Base-by-base conservation (phyloP, 441 rosid species). In the Syzygium malaccense region DNA sequence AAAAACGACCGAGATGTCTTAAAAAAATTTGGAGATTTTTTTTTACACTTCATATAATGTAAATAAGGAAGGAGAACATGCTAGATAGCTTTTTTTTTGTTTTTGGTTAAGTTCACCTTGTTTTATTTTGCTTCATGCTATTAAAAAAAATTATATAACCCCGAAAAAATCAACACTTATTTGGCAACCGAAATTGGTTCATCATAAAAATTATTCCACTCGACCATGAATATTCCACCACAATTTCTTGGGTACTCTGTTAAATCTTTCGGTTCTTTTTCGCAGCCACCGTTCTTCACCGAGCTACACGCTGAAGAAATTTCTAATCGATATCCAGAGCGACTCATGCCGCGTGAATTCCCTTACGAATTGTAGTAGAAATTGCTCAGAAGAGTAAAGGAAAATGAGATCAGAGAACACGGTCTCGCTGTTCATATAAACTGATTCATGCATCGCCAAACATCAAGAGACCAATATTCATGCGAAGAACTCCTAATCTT, bases 271-370 rank as follows among this genome's bases (percentile, higher is more conserved):
- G 15, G 28, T 33, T 19, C 80, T 71, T 10, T 68, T 20, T 71
- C 28, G 0, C 28, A 0, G 8, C 28, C 28, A 1, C 11, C 48
- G 8, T 33, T 33, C 80, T 32, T 71, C 83, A 25, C 2, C 9
- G 51, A 37, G 28, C 23, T 12, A 11, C 51, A 20, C 51, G 83
- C 26, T 20, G n/a, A 71, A 71, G 51, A 71, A 37, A 37, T 71
- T 37, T 71, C 71, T 0, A 14, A 62, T n/a, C 17, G 13, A 71
- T 37, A 12, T 71, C 51, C 68, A n/a, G 68, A n/a, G 19, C 33
- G 68, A n/a, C 71, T 62, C 33, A n/a, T n/a, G 20, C 68, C 83
- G 83, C 83, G 83, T 37, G 49, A 20, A 71, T 11, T 20, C 45
- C 80, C 23, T 13, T 1, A 4, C 1, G 25, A 1, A 20, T 71